phyloP scores from a whole-genome alignment of 2,329 filamentous ascomycete species.

The Colletotrichum sansevieriae region DNA sequence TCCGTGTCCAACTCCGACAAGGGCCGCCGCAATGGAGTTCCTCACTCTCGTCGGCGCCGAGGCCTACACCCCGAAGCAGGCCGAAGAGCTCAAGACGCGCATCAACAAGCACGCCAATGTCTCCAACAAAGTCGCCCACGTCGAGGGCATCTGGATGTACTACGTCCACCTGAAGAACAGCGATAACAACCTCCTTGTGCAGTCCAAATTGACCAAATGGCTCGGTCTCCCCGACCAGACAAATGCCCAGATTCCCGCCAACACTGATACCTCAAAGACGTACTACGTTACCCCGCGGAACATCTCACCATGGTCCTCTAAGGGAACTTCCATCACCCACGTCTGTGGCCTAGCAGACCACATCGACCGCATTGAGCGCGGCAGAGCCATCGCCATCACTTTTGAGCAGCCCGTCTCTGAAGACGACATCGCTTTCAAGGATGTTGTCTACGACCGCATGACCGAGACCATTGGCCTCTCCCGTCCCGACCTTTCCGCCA shows the following conservation, averaged over 20 bases:
- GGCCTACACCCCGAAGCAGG: conserved; percentile 63
- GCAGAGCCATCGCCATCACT: conserved; percentile 79
- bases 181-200: conserved; percentile 56
- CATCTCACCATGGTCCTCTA: conserved; percentile 97
- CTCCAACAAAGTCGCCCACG: conserved; percentile 54
- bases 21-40: conserved; percentile 44
- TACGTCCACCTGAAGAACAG: conserved; percentile 72
- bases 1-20: conserved; percentile 39
- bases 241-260: conserved; percentile 62
- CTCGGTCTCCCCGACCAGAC: conserved; percentile 57
- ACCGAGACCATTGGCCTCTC: conserved; percentile 82
- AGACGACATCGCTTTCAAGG: conserved; percentile 68
- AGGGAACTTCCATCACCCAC: conserved; percentile 92
- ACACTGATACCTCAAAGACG: conserved; percentile 53
- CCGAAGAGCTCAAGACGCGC: conserved; percentile 59
- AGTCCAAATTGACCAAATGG: conserved; percentile 55
- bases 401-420: conserved; percentile 64
- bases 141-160: conserved; percentile 72
- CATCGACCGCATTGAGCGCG: conserved; percentile 86
- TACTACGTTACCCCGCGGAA: conserved; percentile 83
- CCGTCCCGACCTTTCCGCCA: conserved; percentile 76
- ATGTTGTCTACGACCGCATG: conserved; percentile 93
- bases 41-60: conserved; percentile 56
- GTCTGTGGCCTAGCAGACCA: conserved; percentile 84
- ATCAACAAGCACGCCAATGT: conserved; percentile 55